Evolutionary conservation across 2,329 filamentous ascomycete genomes (phyloP), one percentile per base, ranked within the genome.

Genomic region (Metarhizium guizhouense): DNA sequence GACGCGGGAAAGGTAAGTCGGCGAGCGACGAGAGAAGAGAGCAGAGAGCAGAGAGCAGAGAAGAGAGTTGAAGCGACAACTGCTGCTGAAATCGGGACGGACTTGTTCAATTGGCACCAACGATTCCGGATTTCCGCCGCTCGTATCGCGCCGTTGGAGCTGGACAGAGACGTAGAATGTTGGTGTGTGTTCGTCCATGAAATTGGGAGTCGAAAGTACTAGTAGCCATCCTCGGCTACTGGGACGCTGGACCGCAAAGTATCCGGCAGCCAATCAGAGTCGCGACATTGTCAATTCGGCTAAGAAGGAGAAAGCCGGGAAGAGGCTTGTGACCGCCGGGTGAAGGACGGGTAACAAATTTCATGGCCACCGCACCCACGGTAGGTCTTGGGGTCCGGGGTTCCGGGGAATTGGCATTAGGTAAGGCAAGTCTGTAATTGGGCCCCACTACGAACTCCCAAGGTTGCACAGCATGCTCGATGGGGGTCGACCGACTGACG

Each of bases 281-380:
- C 48, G 45, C 18, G 54, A 36, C 58, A 67, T 69, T 69, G 59
- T 64, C 59, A 68, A 65, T 62, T 67, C 64, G 63, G 64, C 64
- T 65, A 61, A 56, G 58, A 59, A 58, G 59, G 62, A 61, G 60
- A 62, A 60, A 64, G 59, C 62, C 63, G 65, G 66, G 59, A 20
- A 20, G 18, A 52, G 25, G 51, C 47, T 53, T 47, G 51, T 54
- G 51, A 53, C 45, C 47, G 38, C 34, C 56, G 53, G 54, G 45
- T 6, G 29, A 38, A 55, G 32, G 36, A 5, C 51, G 56, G 54
- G 20, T 56, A 54, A 58, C 48, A 54, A 51, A 47, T 48, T 43
- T 1, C 8, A 8, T 11, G 40, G 43, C 54, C 54, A 42, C 50
- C 8, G 52, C 16, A 48, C 25, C 25, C 25, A 25, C 25, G 25